phyloP scores from a whole-genome alignment of 2,329 filamentous ascomycete species.

The Aspergillus pseudoviridinutans region DNA sequence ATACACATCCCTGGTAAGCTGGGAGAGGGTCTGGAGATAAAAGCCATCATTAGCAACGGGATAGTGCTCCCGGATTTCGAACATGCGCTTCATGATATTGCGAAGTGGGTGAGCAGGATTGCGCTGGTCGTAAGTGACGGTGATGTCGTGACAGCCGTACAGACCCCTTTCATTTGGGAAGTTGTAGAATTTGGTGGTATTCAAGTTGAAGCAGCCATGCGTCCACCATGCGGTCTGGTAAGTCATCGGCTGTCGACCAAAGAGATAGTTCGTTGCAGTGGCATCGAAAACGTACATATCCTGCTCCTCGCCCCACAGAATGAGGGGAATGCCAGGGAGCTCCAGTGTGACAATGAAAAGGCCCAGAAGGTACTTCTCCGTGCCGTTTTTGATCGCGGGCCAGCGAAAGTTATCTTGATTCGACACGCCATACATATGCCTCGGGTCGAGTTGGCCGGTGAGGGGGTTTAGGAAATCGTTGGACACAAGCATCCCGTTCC shows the following conservation, averaged over 20 bases:
- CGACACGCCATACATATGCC: constrained; percentile 60
- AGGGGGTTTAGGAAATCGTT: constrained; percentile 59
- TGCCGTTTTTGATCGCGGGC: constrained; percentile 56
- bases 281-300: constrained; percentile 60
- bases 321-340: constrained; percentile 57
- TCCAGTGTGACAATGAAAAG: constrained; percentile 56
- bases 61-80: constrained; percentile 53
- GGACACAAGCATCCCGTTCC: constrained; percentile 53
- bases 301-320: constrained; percentile 66
- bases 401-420: constrained; percentile 64
- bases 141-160: constrained; percentile 53
- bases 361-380: constrained; percentile 53
- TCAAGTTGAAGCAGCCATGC: constrained; percentile 59
- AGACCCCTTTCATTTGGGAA: constrained; percentile 53
- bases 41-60: constrained; percentile 58
- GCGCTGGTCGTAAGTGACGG: constrained; percentile 56
- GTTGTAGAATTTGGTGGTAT: constrained; percentile 53
- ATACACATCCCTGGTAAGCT: constrained; percentile 48
- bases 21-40: constrained; percentile 51
- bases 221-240: constrained; percentile 58
- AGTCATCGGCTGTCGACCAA: constrained; percentile 59
- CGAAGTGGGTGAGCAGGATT: constrained; percentile 58
- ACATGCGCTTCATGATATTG: constrained; percentile 58
- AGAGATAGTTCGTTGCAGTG: constrained; percentile 61
- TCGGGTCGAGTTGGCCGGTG: constrained; percentile 57